Percentiles rank a stretch among this genome's conserved stretches.
Conservation (phyloP, 768 basidiomycete species). For the Suillus subaureus region DNA sequence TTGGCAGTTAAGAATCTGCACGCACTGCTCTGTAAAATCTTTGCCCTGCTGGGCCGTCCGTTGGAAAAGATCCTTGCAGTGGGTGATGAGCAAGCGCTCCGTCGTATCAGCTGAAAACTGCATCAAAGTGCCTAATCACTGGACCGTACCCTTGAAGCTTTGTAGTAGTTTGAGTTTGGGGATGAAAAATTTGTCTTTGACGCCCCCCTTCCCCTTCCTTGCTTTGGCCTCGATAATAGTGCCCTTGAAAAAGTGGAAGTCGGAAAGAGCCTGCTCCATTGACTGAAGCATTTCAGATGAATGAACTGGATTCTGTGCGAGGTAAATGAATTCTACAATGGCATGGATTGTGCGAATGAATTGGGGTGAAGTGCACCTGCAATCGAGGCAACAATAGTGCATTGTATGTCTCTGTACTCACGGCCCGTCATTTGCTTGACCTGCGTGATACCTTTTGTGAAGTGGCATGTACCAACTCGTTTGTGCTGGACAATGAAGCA, state of each 20-base stretch:
- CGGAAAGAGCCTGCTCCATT: not conserved
- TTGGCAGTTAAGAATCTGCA: conserved; percentile 28
- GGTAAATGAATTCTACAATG: conserved; percentile 39
- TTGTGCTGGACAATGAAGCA: conserved; percentile 38
- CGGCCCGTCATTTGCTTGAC: conserved; percentile 44
- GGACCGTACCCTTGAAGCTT: conserved; percentile 21
- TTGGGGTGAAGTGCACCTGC: conserved; percentile 29
- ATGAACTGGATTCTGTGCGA: conserved; percentile 33
- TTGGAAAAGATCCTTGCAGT: conserved; percentile 33
- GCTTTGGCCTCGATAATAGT: not conserved
- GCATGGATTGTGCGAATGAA: conserved; percentile 37
- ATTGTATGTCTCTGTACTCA: conserved; percentile 40
- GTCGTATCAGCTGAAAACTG: conserved; percentile 40
- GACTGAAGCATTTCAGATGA: conserved; percentile 1
- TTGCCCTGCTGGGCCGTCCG: conserved; percentile 27
- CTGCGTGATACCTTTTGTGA: conserved; percentile 38
- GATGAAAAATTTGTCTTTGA: conserved; percentile 31
- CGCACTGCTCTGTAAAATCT: conserved; percentile 37
- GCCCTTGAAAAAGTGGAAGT: conserved; percentile 2
- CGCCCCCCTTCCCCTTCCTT: conserved; percentile 16
- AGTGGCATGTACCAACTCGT: conserved; percentile 39
- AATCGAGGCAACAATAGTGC: conserved; percentile 35
- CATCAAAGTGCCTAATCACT: conserved; percentile 28
- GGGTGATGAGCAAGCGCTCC: conserved; percentile 28
- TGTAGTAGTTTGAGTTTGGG: conserved; percentile 44